Evolutionary conservation across 192 early-diverging fungal species (phyloP).

Genomic region (Podila horticola): DNA sequence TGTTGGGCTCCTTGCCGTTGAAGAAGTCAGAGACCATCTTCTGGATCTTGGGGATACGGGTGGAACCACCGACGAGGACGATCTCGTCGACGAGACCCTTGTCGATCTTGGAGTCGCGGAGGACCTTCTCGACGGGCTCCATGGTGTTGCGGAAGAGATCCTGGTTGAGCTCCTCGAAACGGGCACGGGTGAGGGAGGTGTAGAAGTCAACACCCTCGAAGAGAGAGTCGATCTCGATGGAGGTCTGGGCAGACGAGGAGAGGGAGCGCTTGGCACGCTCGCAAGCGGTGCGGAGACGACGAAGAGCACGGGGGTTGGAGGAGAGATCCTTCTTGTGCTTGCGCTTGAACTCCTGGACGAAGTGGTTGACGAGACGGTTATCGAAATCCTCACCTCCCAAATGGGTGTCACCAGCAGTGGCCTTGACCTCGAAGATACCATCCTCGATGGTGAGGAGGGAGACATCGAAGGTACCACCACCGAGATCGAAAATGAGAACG

Average conservation of each 20-base stretch:
- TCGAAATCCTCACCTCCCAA: slow-evolving; percentile 99
- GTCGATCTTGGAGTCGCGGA: slow-evolving; percentile 96
- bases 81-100: slow-evolving; percentile 93
- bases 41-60: slow-evolving; percentile 99
- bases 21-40: slow-evolving; percentile 98
- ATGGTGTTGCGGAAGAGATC: slow-evolving; percentile 96
- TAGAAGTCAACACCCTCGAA: slow-evolving; percentile 99
- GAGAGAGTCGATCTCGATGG: slow-evolving; percentile 97
- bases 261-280: slow-evolving; percentile 98
- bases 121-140: slow-evolving; percentile 96
- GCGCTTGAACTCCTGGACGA: slow-evolving; percentile 96
- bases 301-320: slow-evolving; percentile 89
- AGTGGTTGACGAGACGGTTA: slow-evolving; percentile 98
- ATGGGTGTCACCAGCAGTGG: slow-evolving; percentile 99
- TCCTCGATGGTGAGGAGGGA: slow-evolving; percentile 97
- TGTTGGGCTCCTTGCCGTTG: slow-evolving; percentile 99
- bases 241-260: slow-evolving; percentile 93
- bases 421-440: slow-evolving; percentile 98
- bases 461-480: slow-evolving; percentile 98
- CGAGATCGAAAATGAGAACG: slow-evolving; percentile 98
- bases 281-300: slow-evolving; percentile 96
- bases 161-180: slow-evolving; percentile 98
- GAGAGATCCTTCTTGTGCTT: slow-evolving; percentile 97
- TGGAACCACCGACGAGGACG: slow-evolving; percentile 97
- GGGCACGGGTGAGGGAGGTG: slow-evolving; percentile 97